phyloP scores from a whole-genome alignment of 1,139 yeast genomes.

The Protomyces lactucae-debilis region DNA sequence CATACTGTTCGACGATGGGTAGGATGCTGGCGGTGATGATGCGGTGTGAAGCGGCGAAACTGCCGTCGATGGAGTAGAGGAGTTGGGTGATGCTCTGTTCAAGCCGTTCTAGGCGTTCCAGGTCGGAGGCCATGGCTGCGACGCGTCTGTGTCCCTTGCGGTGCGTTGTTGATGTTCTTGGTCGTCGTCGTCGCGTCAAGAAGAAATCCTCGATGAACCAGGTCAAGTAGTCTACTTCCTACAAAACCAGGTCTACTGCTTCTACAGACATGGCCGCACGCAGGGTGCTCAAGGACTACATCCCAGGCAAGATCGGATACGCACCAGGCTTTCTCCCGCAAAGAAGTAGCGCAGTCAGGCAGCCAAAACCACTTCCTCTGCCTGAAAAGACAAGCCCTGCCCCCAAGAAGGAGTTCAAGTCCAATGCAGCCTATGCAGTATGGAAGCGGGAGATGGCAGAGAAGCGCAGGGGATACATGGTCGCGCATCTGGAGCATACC shows the following conservation, averaged over 20 bases:
- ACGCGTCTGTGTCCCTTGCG: neutral
- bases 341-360: neutral
- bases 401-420: neutral
- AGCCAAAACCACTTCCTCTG: slow-evolving; percentile 6
- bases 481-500: neutral
- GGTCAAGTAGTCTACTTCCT: neutral
- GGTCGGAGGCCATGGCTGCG: neutral
- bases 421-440: neutral
- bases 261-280: neutral
- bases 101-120: slow-evolving; percentile 51
- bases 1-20: slow-evolving; percentile 58
- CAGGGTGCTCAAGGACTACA: slow-evolving; percentile 1
- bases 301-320: slow-evolving; percentile 10
- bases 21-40: slow-evolving; percentile 57
- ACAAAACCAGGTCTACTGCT: neutral
- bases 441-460: slow-evolving; percentile 18
- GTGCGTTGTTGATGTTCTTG: neutral
- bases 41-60: slow-evolving; percentile 59
- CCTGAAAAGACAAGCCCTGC: slow-evolving; percentile 8
- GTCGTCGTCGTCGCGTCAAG: too few relatives aligned
- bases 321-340: slow-evolving; percentile 15
- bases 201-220: neutral
- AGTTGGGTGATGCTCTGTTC: slow-evolving; percentile 79
- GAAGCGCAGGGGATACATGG: slow-evolving; percentile 7
- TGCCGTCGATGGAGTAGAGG: slow-evolving; percentile 72